phyloP scores from a whole-genome alignment of 2,329 filamentous ascomycete species.

The Aspergillus felis region DNA sequence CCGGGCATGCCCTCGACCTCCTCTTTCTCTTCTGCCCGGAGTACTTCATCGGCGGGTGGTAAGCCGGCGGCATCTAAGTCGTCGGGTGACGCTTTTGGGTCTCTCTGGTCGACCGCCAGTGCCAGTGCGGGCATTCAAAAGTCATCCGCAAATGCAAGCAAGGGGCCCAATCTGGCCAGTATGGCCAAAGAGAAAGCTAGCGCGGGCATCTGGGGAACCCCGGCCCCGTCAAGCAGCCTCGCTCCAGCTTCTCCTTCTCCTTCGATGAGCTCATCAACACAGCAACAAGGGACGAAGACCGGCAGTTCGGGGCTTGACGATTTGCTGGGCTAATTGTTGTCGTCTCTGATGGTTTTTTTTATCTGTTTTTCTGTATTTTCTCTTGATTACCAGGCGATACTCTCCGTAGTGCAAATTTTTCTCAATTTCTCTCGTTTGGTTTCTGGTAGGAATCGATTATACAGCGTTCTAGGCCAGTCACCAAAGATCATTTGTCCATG shows the following conservation, averaged over 20 bases:
- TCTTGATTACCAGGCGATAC: background rate
- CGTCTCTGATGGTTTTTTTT: slow-evolving; percentile 4
- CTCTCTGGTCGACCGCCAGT: slow-evolving; percentile 68
- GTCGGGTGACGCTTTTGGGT: slow-evolving; percentile 80
- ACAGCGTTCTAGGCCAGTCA: background rate
- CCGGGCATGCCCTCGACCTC: slow-evolving; percentile 34
- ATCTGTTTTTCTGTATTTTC: background rate
- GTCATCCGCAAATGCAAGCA: slow-evolving; percentile 53
- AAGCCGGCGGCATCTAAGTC: slow-evolving; percentile 50
- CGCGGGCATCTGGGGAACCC: slow-evolving; percentile 86
- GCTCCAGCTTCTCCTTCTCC: slow-evolving; percentile 42
- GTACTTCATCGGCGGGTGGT: slow-evolving; percentile 38
- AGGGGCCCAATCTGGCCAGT: slow-evolving; percentile 80
- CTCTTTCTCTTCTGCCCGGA: slow-evolving; percentile 35
- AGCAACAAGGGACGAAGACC: slow-evolving; percentile 21
- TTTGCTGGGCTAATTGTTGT: slow-evolving; percentile 31
- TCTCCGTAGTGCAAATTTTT: slow-evolving; percentile 1
- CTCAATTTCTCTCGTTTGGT: background rate
- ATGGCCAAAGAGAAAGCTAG: slow-evolving; percentile 97
- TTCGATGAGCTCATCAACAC: slow-evolving; percentile 38
- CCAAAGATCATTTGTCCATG: background rate
- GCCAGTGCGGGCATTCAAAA: slow-evolving; percentile 75
- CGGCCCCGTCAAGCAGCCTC: slow-evolving; percentile 52
- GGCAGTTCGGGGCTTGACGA: slow-evolving; percentile 40
- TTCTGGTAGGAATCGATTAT: background rate